Conservation (phyloP, 352 stramenopile species). For the Phytophthora cryptogea region DNA sequence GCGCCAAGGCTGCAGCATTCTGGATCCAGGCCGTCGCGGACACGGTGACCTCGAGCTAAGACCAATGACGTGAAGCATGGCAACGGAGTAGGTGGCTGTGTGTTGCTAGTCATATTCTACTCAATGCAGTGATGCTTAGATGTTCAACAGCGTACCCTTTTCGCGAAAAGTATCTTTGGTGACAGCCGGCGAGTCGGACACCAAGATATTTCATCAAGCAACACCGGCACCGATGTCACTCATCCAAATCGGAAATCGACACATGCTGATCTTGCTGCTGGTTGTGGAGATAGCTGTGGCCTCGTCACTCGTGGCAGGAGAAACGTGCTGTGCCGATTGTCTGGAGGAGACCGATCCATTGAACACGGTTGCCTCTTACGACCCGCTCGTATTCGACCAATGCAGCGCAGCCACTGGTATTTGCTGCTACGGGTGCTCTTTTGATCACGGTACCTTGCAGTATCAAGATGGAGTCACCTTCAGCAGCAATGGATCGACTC, state of each 20-base stretch:
- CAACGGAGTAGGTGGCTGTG: constrained; percentile 1
- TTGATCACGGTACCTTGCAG: constrained; percentile 36
- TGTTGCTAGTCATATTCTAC: constrained; percentile 7
- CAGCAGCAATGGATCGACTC: constrained; percentile 24
- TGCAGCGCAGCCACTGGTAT: constrained; percentile 46
- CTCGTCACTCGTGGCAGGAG: background rate
- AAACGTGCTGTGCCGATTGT: constrained; percentile 46
- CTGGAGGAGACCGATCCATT: constrained; percentile 45
- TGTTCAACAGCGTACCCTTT: background rate
- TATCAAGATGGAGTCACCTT: constrained; percentile 49
- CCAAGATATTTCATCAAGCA: constrained; percentile 1
- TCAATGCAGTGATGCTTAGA: constrained; percentile 11
- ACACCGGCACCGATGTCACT: background rate
- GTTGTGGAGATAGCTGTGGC: background rate
- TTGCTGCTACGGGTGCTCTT: constrained; percentile 58
- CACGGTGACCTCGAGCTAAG: constrained; percentile 42
- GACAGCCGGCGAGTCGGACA: constrained; percentile 4
- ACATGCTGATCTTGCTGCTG: background rate
- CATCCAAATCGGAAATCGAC: background rate
- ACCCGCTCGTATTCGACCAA: constrained; percentile 46
- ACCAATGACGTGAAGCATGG: background rate
- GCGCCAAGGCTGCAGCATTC: constrained; percentile 92
- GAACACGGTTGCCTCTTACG: constrained; percentile 40
- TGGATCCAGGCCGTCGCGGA: constrained; percentile 79
- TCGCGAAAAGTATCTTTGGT: constrained; percentile 14